Percentiles rank a stretch among this genome's conserved stretches.
These are phyloP conservation scores for Cordyceps tenuipes DNA, from an alignment of 2,329 filamentous ascomycete species.

Conservation along the genomic window DNA sequence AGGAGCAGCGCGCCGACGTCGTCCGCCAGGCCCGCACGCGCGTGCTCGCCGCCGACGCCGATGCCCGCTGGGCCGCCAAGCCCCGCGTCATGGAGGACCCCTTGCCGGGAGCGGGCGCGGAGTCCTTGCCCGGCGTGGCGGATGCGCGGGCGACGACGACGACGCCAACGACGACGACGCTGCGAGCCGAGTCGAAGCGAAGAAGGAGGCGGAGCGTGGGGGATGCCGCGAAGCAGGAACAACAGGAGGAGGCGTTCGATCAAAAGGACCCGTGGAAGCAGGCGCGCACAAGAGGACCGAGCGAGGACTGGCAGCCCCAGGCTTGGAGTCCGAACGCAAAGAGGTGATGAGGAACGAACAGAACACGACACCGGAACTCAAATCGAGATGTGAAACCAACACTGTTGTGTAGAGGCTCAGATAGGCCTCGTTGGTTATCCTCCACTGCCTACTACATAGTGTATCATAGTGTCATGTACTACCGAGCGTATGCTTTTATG, in stretches of 20 bases:
- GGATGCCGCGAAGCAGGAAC: background rate
- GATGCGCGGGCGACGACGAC: background rate
- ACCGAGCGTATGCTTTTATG: background rate
- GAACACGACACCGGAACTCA: background rate
- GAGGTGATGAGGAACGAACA: constrained; percentile 14
- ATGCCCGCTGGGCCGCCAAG: constrained; percentile 56
- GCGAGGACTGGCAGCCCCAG: constrained; percentile 60
- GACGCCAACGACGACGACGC: background rate
- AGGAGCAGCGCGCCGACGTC: constrained; percentile 48
- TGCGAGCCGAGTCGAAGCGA: constrained; percentile 5
- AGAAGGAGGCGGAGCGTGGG: constrained; percentile 1
- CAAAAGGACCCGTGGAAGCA: constrained; percentile 50
- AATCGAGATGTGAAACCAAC: background rate
- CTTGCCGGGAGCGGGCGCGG: background rate
- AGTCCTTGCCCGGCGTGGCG: background rate
- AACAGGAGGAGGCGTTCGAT: constrained; percentile 3
- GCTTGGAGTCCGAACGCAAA: constrained; percentile 46
- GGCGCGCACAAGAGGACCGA: constrained; percentile 36
- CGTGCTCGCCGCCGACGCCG: constrained; percentile 50
- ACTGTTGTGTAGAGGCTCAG: background rate
- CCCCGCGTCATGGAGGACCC: constrained; percentile 36
- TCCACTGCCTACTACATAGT: background rate
- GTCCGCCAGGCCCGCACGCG: constrained; percentile 44
- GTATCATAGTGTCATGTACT: constrained; percentile 4
- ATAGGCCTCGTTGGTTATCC: background rate